Percentiles rank a stretch among this genome's conserved stretches.
These are phyloP conservation scores for Neonectria magnoliae DNA, from an alignment of 2,329 filamentous ascomycete species.

Conservation along the genomic window DNA sequence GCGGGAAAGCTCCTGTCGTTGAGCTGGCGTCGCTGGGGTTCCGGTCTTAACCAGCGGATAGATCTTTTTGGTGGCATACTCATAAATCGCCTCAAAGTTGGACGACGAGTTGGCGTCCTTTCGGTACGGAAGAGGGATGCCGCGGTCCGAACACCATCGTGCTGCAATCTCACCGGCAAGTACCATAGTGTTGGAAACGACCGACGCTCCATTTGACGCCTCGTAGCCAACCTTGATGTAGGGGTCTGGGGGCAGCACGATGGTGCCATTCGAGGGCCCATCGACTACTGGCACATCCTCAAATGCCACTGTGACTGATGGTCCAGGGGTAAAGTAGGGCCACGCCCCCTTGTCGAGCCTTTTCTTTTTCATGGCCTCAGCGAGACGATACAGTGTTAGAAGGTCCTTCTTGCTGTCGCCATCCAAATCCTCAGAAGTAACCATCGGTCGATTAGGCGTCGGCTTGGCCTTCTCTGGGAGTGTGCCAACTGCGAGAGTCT, in stretches of 20 bases:
- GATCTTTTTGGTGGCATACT: constrained; percentile 48
- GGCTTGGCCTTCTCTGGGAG: constrained; percentile 26
- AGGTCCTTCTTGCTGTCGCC: constrained; percentile 57
- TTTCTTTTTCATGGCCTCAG: constrained; percentile 54
- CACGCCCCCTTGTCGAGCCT: constrained; percentile 60
- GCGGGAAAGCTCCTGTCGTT: constrained; percentile 43
- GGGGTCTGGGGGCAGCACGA: constrained; percentile 57
- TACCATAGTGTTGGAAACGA: constrained; percentile 62
- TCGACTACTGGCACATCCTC: constrained; percentile 42
- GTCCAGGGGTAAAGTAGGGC: constrained; percentile 57
- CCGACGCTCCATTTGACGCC: constrained; percentile 44
- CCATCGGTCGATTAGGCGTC: constrained; percentile 55
- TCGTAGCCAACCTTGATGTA: constrained; percentile 55
- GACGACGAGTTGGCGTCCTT: constrained; percentile 55
- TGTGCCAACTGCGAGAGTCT: constrained; percentile 45
- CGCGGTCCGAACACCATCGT: constrained; percentile 66
- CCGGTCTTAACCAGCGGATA: constrained; percentile 47
- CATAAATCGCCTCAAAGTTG: constrained; percentile 51
- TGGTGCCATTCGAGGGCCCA: constrained; percentile 11
- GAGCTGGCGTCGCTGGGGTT: constrained; percentile 46
- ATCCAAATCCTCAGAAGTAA: constrained; percentile 54
- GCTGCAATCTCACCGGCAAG: constrained; percentile 71
- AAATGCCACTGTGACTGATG: constrained; percentile 57
- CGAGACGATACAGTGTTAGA: constrained; percentile 58
- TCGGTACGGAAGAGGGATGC: constrained; percentile 69